Evolutionary conservation across 345 rosid genomes (phyloP), one percentile per base, ranked within the genome.

Genomic region (Citrus maxima): DNA sequence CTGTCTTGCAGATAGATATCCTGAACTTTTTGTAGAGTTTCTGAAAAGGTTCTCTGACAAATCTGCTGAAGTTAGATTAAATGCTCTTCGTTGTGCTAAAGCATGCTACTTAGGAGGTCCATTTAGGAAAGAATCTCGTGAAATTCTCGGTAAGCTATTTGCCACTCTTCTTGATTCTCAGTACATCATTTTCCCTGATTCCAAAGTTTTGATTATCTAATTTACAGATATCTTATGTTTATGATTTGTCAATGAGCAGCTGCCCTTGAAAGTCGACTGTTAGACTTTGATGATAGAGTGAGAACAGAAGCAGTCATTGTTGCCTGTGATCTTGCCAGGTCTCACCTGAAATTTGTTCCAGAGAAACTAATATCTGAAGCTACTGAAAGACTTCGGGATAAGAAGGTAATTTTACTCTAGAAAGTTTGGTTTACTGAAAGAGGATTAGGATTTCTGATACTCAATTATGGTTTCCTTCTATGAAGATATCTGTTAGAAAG

Each of bases 211-310:
- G 46, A 72, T 49, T 74, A 76, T 79, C 60, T 76, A 71, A 79
- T 51, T 16, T 59, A 25, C 63, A 19, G 46, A 70, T 74, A 61
- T 76, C 78, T 56, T 83, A 46, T 75, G 40, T 80, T 79, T 61
- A 49, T 74, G 69, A 69, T 42, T 67, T 70, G 70, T 51, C 27
- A 81, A 77, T 79, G 77, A 70, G 77, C 92, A 95, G 99, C 87
- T 88, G 93, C 92, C 49, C 74, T 93, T 74, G 92, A 91, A 85
- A 93, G 89, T 63, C 91, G 99, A 46, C 84, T 95, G 49, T 81
- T 93, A 87, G 99, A 93, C 80, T 87, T 90, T 75, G 95, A 93
- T 83, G 99, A 95, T 78, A 88, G 79, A 84, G 98, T 95, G 83
- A 88, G 99, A 83, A 86, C 79, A 56, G 88, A 88, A 79, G 99